A percentile compares a stretch with the other conserved stretches of the same genome.
Evolutionary conservation across 805 yeast species (phyloP).

Genomic region (Wickerhamiella domercqiae): DNA sequence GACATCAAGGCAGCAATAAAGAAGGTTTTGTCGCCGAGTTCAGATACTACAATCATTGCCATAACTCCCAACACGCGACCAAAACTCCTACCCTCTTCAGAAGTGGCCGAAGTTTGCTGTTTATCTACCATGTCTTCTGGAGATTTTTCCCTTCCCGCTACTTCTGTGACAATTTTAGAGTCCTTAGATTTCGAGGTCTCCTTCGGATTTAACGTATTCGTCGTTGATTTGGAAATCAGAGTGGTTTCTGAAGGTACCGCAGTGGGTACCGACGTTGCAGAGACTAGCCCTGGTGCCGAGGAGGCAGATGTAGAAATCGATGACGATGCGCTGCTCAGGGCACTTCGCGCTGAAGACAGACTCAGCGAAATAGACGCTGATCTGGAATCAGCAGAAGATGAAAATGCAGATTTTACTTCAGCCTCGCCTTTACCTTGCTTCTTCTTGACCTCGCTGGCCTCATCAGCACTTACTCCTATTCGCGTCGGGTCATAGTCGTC

Average conservation of each 20-base stretch:
- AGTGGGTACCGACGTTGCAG: background rate
- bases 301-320: background rate
- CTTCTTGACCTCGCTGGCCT: conserved; percentile 9
- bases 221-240: background rate
- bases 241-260: background rate
- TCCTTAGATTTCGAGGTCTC: background rate
- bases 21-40: conserved; percentile 94
- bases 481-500: conserved; percentile 26
- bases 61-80: conserved; percentile 51
- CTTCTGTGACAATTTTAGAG: background rate
- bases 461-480: conserved; percentile 20
- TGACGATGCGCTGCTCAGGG: background rate
- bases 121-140: conserved; percentile 3
- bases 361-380: background rate
- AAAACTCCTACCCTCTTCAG: conserved; percentile 23
- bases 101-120: background rate
- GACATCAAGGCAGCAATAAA: conserved; percentile 96
- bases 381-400: background rate
- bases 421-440: background rate
- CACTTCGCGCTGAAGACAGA: background rate
- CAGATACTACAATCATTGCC: conserved; percentile 88
- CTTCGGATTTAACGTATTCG: background rate
- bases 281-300: background rate
- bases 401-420: background rate
- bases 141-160: background rate